These are phyloP conservation scores for Lentinula novae-zelandiae DNA, from an alignment of 1,284 basidiomycete genomes.

Conservation along the genomic window DNA sequence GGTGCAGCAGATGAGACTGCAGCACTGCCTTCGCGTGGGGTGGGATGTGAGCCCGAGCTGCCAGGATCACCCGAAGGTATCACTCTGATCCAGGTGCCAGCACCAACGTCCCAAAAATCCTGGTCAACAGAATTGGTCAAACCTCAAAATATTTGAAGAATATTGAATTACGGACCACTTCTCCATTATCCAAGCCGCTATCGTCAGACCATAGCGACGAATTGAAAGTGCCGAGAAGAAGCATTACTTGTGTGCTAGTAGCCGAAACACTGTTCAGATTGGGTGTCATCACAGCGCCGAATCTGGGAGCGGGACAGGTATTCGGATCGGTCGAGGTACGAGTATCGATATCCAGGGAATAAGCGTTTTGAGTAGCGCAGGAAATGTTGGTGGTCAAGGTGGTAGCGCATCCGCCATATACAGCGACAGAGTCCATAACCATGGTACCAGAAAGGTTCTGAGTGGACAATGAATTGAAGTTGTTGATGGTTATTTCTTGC, in stretches of 20 bases:
- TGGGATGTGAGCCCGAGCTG: conserved; percentile 33
- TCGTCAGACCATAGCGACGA: conserved; percentile 62
- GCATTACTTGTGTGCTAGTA: conserved; percentile 55
- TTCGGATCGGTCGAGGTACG: conserved; percentile 34
- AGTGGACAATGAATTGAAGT: conserved; percentile 36
- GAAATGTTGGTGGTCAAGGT: conserved; percentile 33
- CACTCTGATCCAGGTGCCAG: conserved; percentile 68
- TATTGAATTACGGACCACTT: conserved; percentile 51
- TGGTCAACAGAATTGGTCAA: conserved; percentile 21
- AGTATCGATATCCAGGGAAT: conserved; percentile 46
- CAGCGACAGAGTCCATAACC: conserved; percentile 45
- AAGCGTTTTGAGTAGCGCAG: conserved; percentile 55
- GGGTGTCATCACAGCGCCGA: conserved; percentile 53
- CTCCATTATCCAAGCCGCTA: conserved; percentile 53
- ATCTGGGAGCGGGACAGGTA: conserved; percentile 67
- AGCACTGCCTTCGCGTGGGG: conserved; percentile 66
- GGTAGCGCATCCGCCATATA: conserved; percentile 58
- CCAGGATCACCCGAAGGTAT: conserved; percentile 73
- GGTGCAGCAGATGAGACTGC: conserved; percentile 50
- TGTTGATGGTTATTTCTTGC: conserved; percentile 41
- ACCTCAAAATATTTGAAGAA: conserved; percentile 8
- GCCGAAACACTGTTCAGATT: conserved; percentile 56
- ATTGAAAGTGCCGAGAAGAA: conserved; percentile 66
- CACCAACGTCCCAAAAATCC: conserved; percentile 60
- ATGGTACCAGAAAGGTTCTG: conserved; percentile 50